Evolutionary conservation across 2,329 filamentous ascomycete species (phyloP).

Genomic region (Colletotrichum caudatum): DNA sequence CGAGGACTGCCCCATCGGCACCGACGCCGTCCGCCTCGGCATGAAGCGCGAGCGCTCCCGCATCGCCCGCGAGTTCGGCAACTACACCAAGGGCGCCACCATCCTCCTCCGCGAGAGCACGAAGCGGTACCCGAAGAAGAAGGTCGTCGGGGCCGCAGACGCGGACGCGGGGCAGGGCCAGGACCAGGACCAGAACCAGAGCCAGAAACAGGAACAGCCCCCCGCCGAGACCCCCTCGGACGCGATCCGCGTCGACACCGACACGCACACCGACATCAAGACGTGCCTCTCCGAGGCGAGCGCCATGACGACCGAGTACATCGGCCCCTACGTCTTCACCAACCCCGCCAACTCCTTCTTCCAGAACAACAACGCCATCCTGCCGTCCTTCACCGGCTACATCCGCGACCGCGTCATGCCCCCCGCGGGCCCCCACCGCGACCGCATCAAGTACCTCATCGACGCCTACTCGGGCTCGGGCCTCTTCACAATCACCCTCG

Average conservation of each 20-base stretch:
- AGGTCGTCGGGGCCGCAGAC: constrained; percentile 51
- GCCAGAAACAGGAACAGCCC: constrained; percentile 43
- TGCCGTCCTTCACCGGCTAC: constrained; percentile 86
- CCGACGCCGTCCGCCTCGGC: constrained; percentile 83
- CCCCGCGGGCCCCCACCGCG: constrained; percentile 49
- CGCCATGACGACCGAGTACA: constrained; percentile 85
- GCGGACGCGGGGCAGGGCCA: constrained; percentile 59
- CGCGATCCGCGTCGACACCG: constrained; percentile 65
- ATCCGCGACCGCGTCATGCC: constrained; percentile 84
- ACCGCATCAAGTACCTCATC: constrained; percentile 83
- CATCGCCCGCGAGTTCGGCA: constrained; percentile 75
- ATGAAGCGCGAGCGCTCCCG: constrained; percentile 83
- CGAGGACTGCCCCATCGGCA: constrained; percentile 96
- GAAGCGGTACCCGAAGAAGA: constrained; percentile 69
- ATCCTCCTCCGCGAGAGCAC: constrained; percentile 91
- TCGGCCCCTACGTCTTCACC: constrained; percentile 85
- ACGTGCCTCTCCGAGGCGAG: constrained; percentile 90
- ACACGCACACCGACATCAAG: constrained; percentile 79
- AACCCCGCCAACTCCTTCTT: constrained; percentile 97
- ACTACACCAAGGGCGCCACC: constrained; percentile 86
- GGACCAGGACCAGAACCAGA: not conserved
- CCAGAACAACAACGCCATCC: constrained; percentile 99
- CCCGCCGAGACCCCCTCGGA: constrained; percentile 53
- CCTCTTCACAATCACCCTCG: constrained; percentile 95
- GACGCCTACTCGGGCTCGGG: constrained; percentile 98